Percentiles rank a stretch among this genome's conserved stretches.
These are phyloP conservation scores for Ambrosia hybrid DNA, from an alignment of 140 eudicot genomes.

Conservation along the genomic window DNA sequence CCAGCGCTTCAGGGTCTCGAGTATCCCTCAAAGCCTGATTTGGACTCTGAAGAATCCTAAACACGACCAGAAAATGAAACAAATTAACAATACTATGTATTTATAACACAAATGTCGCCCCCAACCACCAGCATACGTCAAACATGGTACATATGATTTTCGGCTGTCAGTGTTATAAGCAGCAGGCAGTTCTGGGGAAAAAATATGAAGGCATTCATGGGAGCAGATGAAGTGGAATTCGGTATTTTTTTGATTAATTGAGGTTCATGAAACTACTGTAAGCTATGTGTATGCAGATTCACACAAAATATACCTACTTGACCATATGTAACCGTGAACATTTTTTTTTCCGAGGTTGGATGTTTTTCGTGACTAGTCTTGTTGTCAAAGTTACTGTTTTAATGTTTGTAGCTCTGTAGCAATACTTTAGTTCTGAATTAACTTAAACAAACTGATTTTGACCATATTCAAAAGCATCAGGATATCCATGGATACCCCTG, in stretches of 20 bases:
- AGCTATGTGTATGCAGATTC: no score
- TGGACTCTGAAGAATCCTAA: constrained; percentile 70
- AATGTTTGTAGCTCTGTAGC: not conserved
- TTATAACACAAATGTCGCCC: constrained; percentile 13
- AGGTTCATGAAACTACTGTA: no score
- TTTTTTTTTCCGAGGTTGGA: not conserved
- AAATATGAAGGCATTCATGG: not conserved
- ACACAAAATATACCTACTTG: no score
- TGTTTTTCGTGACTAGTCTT: constrained; percentile 1
- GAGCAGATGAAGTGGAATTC: constrained; percentile 21
- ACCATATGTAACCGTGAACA: no score
- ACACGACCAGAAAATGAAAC: constrained; percentile 6
- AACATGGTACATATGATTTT: constrained; percentile 19
- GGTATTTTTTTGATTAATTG: not conserved
- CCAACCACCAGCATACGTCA: not conserved
- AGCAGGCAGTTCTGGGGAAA: not conserved
- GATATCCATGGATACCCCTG: not conserved
- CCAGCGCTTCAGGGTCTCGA: constrained; percentile 96
- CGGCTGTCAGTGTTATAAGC: constrained; percentile 7
- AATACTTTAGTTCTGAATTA: not conserved
- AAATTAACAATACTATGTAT: not conserved
- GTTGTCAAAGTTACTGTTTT: not conserved
- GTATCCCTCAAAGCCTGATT: constrained; percentile 90
- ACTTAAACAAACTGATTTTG: constrained; percentile 3
- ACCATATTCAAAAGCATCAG: constrained; percentile 1